Base-by-base conservation (phyloP, 495 filamentous ascomycete species). In the Delitschia confertaspora region DNA sequence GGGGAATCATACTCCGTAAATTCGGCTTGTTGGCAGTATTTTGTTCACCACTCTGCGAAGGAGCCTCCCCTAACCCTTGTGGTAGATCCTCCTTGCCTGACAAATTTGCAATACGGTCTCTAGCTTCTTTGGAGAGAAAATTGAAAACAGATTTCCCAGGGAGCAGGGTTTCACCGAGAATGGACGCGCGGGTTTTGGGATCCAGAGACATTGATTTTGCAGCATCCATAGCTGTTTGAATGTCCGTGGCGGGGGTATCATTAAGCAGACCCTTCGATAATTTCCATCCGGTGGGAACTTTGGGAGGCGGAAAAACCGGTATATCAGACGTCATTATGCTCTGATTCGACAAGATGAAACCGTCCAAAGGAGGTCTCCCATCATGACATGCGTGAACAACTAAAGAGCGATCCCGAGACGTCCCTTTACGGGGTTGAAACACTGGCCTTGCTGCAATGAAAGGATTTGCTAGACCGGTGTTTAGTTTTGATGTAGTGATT, bases 121-220 rank as follows among this genome's bases (percentile, higher is more conserved):
- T 78, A 6, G 85, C 79, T 27, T 83, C 76, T 1, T 88, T 73
- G 0, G 85, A 82, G 63, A 98, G 75, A 67, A 82, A 96, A 61
- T 95, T 88, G 60, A 96, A 98, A 24, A 98, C 80, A 1, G 91
- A 96, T 62, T 95, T 95, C 7, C 85, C 83, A 3, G 88, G 88
- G 1, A 98, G 67, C 30, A 80, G 75, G 20, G 75, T 68, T 61
- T 96, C 89, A 14, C 88, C 88, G 0, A 98, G 69, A 8, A 94
- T 67, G 11, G 80, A 77, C 8, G 88, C 91, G 51, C 91, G 75
- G 21, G 85, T 68, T 48, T 72, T 82, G 3, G 89, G 83, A 60
- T 93, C 76, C 6, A 95, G 74, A 6, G 70, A 76, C 0, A 85
- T 88, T 6, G 79, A 66, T 60, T 80, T 82, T 10, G 85, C 84